A percentile compares a stretch with the other conserved stretches of the same genome.
These are phyloP conservation scores for Termitomyces sp. DNA, from an alignment of 768 basidiomycete genomes.

Conservation along the genomic window DNA sequence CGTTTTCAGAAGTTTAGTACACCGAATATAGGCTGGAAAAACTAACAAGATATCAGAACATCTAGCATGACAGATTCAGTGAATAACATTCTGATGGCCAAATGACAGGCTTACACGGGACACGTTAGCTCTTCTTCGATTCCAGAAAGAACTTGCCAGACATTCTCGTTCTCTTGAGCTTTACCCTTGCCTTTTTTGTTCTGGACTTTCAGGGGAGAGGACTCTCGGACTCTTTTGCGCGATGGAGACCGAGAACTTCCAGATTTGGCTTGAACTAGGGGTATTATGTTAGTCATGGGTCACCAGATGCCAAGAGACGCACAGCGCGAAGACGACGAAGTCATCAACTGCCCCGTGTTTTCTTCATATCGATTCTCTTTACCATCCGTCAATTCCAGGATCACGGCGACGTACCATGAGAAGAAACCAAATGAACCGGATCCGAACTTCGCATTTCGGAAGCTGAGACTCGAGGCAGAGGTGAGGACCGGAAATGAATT, in stretches of 20 bases:
- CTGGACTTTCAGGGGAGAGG: slow-evolving; percentile 9
- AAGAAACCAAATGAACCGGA: neutral
- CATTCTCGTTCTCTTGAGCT: slow-evolving; percentile 16
- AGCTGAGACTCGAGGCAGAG: slow-evolving; percentile 9
- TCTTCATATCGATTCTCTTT: slow-evolving; percentile 1
- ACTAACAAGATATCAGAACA: slow-evolving; percentile 70
- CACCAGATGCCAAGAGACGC: neutral
- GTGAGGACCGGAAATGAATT: slow-evolving; percentile 8
- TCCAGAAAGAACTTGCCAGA: slow-evolving; percentile 30
- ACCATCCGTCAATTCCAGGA: neutral
- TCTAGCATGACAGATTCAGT: slow-evolving; percentile 27
- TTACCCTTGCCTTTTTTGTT: slow-evolving; percentile 43
- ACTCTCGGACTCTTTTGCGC: slow-evolving; percentile 12
- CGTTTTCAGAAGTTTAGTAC: slow-evolving; percentile 21
- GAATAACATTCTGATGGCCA: neutral
- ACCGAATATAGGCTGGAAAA: slow-evolving; percentile 1
- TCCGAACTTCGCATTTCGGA: slow-evolving; percentile 1
- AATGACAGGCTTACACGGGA: slow-evolving; percentile 52
- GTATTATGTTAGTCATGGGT: neutral
- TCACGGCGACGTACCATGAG: slow-evolving; percentile 4
- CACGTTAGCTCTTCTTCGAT: slow-evolving; percentile 66
- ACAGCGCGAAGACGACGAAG: slow-evolving; percentile 1
- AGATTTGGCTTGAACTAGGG: neutral
- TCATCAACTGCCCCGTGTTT: slow-evolving; percentile 1
- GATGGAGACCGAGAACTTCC: neutral